Evolutionary conservation across 306 rosid genomes (phyloP).

Genomic region (Pyrus communis): DNA sequence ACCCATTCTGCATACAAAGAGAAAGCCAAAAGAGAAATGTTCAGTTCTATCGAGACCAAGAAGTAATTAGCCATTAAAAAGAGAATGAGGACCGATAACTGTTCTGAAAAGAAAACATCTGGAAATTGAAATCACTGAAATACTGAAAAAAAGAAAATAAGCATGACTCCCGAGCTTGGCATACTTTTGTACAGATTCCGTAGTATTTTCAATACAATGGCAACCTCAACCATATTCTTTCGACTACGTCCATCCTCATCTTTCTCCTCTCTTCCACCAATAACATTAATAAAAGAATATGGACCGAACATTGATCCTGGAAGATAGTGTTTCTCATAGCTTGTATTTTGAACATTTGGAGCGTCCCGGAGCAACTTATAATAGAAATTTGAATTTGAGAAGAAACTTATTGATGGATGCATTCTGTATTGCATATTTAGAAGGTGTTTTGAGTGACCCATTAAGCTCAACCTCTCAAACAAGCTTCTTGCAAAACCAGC

Average conservation of each 20-base stretch:
- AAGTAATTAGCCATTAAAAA: too few species aligned
- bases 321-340: conserved; percentile 46
- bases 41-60: too few species aligned
- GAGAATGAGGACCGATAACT: too few species aligned
- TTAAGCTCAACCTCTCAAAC: conserved; percentile 48
- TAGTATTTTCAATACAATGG: conserved; percentile 45
- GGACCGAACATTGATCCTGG: conserved; percentile 58
- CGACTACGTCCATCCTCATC: conserved; percentile 65
- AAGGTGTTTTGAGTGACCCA: conserved; percentile 47
- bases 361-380: conserved; percentile 43
- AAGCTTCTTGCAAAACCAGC: conserved; percentile 76
- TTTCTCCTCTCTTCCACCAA: conserved; percentile 61
- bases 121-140: neutral
- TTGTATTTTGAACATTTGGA: conserved; percentile 34
- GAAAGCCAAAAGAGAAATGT: neutral
- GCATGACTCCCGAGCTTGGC: neutral
- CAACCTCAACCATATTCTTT: conserved; percentile 65
- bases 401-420: conserved; percentile 72
- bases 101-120: neutral
- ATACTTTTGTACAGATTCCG: conserved; percentile 48
- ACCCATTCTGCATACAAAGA: conserved; percentile 35
- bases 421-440: conserved; percentile 67
- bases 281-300: conserved; percentile 61
- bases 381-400: conserved; percentile 62
- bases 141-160: neutral